Conservation (phyloP, 2,329 filamentous ascomycete species). For the Colletotrichum costaricense region DNA sequence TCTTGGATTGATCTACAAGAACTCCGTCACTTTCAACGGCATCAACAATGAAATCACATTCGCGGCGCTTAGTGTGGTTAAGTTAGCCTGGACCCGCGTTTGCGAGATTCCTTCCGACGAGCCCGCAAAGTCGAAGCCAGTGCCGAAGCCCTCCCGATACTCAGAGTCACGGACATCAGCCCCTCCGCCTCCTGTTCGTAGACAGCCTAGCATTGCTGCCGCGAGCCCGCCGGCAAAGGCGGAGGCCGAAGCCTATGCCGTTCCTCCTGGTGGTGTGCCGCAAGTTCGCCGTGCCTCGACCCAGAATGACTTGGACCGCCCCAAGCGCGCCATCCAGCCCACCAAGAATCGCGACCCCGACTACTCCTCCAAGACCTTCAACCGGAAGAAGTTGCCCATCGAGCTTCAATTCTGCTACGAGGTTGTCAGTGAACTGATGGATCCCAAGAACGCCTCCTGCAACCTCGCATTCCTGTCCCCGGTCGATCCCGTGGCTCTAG, state of each 20-base stretch:
- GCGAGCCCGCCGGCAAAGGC: slow-evolving; percentile 49
- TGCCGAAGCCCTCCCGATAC: slow-evolving; percentile 58
- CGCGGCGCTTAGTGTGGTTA: slow-evolving; percentile 65
- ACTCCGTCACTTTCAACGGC: slow-evolving; percentile 87
- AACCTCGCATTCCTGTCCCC: slow-evolving; percentile 83
- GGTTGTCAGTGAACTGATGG: slow-evolving; percentile 81
- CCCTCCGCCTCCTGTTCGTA: slow-evolving; percentile 46
- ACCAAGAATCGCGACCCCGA: slow-evolving; percentile 93
- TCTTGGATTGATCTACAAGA: slow-evolving; percentile 81
- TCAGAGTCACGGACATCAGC: slow-evolving; percentile 55
- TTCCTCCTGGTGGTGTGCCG: slow-evolving; percentile 81
- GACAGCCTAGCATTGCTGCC: slow-evolving; percentile 40
- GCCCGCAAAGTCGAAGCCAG: slow-evolving; percentile 66
- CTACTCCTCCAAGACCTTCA: slow-evolving; percentile 81
- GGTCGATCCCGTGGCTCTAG: slow-evolving; percentile 92
- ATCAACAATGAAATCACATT: slow-evolving; percentile 77
- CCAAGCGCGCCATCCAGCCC: slow-evolving; percentile 93
- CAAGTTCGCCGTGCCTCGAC: slow-evolving; percentile 88
- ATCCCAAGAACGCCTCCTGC: slow-evolving; percentile 74
- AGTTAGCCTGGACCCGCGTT: slow-evolving; percentile 61
- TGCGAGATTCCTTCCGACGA: slow-evolving; percentile 61
- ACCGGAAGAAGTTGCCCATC: slow-evolving; percentile 90
- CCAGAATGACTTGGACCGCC: slow-evolving; percentile 79
- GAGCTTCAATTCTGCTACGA: slow-evolving; percentile 93
- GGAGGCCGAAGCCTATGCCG: slow-evolving; percentile 70